These are phyloP conservation scores for Clavispora vitiphila DNA, from an alignment of 805 yeast genomes.

Conservation along the genomic window DNA sequence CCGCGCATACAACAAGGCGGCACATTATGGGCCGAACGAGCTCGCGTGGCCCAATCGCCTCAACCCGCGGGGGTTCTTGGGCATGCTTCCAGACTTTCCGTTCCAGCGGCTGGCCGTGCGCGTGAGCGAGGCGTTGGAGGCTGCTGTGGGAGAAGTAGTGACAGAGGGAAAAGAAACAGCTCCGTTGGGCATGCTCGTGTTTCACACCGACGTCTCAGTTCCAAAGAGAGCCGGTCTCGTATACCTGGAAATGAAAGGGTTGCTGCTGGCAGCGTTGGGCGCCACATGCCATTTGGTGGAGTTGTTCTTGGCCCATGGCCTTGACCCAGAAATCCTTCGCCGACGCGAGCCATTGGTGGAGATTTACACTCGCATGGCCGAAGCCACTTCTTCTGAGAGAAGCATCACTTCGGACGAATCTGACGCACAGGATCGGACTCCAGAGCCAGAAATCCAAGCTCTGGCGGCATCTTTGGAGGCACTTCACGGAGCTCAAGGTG, in stretches of 20 bases:
- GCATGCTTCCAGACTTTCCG: background rate
- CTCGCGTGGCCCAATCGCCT: conserved; percentile 33
- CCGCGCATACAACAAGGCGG: conserved; percentile 14
- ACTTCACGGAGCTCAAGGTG: too few relatives aligned
- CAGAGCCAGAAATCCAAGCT: too few relatives aligned
- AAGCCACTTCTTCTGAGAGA: background rate
- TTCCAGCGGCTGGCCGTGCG: background rate
- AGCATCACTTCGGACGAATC: too few relatives aligned
- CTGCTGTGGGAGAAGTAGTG: background rate
- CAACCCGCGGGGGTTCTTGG: conserved; percentile 32
- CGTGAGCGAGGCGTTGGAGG: background rate
- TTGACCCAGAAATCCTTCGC: background rate
- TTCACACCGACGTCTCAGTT: background rate
- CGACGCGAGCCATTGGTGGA: background rate
- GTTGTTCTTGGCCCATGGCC: background rate
- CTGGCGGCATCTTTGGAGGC: too few relatives aligned
- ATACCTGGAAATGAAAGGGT: background rate
- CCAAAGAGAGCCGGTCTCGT: background rate
- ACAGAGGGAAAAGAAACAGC: too few relatives aligned
- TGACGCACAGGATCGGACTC: too few relatives aligned
- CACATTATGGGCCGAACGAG: conserved; percentile 14
- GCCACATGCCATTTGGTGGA: background rate
- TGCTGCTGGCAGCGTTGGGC: background rate
- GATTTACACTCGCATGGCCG: background rate
- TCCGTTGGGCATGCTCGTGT: background rate